These are phyloP conservation scores for Cladosporium oxysporum DNA, from an alignment of 2,329 filamentous ascomycete genomes.

Conservation along the genomic window DNA sequence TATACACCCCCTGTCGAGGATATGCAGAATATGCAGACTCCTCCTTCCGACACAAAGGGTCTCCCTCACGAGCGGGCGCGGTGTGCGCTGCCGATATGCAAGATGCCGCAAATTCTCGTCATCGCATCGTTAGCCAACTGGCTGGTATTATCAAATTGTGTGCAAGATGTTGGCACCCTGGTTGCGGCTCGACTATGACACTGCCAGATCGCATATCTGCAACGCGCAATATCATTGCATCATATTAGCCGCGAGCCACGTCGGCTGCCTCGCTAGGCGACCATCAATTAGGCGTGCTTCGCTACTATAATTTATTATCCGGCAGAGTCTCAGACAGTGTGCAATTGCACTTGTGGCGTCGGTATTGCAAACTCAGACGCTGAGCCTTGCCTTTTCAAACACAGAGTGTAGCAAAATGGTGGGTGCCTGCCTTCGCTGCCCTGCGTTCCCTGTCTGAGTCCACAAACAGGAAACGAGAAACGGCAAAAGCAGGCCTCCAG, in stretches of 20 bases:
- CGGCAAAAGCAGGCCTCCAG: neutral
- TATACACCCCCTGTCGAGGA: neutral
- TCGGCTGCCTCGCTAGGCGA: neutral
- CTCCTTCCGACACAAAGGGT: conserved; percentile 5
- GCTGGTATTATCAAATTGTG: neutral
- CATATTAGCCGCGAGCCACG: conserved; percentile 5
- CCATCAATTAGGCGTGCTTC: neutral
- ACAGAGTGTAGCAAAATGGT: neutral
- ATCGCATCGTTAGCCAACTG: neutral
- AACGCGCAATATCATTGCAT: conserved; percentile 10
- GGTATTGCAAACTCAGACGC: neutral
- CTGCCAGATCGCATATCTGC: neutral
- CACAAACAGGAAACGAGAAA: conserved; percentile 4
- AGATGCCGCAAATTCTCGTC: conserved; percentile 1
- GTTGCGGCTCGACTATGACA: neutral
- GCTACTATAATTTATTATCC: neutral
- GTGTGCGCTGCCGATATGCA: neutral
- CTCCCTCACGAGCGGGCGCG: neutral
- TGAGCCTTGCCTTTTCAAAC: neutral
- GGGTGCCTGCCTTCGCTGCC: neutral
- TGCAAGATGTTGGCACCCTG: conserved; percentile 11
- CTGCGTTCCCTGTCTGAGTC: conserved; percentile 10
- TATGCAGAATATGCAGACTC: conserved; percentile 15
- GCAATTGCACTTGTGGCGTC: conserved; percentile 1
- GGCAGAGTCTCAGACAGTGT: neutral